These are phyloP conservation scores for Acanthamoeba rhysodes DNA, from an alignment of 208 protist genomes.

Conservation along the genomic window DNA sequence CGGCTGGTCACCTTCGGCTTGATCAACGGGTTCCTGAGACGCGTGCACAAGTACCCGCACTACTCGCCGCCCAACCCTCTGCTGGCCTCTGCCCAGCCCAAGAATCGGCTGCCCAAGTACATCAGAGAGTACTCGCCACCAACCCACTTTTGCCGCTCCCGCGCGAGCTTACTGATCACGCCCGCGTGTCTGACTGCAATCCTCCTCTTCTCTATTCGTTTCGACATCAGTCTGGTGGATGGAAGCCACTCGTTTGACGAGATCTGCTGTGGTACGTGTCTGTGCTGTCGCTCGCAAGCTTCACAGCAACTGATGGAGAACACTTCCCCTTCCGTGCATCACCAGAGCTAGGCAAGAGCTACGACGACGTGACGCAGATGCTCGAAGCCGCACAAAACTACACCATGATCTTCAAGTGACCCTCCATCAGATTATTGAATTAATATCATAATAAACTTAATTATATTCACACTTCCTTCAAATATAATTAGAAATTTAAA, in stretches of 20 bases:
- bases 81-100: slow-evolving; percentile 27
- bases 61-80: slow-evolving; percentile 63
- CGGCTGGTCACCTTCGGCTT: slow-evolving; percentile 62
- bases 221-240: slow-evolving; percentile 20
- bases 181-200: background rate
- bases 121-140: slow-evolving; percentile 22
- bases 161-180: background rate
- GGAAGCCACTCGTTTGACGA: slow-evolving; percentile 65
- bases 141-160: background rate
- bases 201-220: background rate
- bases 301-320: background rate
- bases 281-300: background rate
- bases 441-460: no score
- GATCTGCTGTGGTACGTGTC: slow-evolving; percentile 57
- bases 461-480: no score
- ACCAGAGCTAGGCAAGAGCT: slow-evolving; percentile 22
- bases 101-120: slow-evolving; percentile 49
- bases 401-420: slow-evolving; percentile 44
- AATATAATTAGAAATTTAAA: no score
- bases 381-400: slow-evolving; percentile 56
- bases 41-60: slow-evolving; percentile 74
- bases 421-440: no score
- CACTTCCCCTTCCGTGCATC: background rate
- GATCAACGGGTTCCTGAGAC: slow-evolving; percentile 69
- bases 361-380: slow-evolving; percentile 38